Conservation (phyloP, 1,139 yeast species). For the Candida gigantensis region DNA sequence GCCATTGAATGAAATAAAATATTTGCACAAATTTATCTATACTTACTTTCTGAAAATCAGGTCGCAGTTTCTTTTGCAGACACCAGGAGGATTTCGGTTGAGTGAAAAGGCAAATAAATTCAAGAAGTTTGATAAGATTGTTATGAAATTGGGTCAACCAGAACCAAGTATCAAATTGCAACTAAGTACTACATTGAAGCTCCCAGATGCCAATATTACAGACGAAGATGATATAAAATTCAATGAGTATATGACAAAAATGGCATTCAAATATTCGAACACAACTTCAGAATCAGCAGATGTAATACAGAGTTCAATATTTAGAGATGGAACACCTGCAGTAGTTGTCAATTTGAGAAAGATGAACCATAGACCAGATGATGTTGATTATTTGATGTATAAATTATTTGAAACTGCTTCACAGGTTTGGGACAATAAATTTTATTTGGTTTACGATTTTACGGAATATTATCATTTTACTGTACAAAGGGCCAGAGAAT, state of each 20-base stretch:
- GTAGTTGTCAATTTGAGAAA: conserved; percentile 55
- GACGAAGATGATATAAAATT: conserved; percentile 42
- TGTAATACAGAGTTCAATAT: conserved; percentile 63
- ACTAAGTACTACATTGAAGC: conserved; percentile 52
- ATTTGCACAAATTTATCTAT: conserved; percentile 67
- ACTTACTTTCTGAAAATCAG: conserved; percentile 60
- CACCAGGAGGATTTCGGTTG: conserved; percentile 22
- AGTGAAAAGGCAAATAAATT: conserved; percentile 29
- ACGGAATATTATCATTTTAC: conserved; percentile 51
- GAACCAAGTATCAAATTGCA: conserved; percentile 50
- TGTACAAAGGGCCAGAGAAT: conserved; percentile 19
- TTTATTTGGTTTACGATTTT: conserved; percentile 65
- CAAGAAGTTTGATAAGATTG: conserved; percentile 29
- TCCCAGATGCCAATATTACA: conserved; percentile 43
- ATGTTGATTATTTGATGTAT: conserved; percentile 59
- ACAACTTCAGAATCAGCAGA: conserved; percentile 39
- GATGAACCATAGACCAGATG: conserved; percentile 44
- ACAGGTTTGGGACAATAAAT: conserved; percentile 74
- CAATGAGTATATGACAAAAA: conserved; percentile 74
- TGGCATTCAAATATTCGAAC: conserved; percentile 57
- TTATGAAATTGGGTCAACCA: conserved; percentile 41
- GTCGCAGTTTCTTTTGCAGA: conserved; percentile 30
- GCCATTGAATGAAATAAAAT: conserved; percentile 51
- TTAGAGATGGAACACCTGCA: conserved; percentile 73
- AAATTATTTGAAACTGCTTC: conserved; percentile 67